Conservation (phyloP, 306 rosid species). For the Prinsepia uniflora region DNA sequence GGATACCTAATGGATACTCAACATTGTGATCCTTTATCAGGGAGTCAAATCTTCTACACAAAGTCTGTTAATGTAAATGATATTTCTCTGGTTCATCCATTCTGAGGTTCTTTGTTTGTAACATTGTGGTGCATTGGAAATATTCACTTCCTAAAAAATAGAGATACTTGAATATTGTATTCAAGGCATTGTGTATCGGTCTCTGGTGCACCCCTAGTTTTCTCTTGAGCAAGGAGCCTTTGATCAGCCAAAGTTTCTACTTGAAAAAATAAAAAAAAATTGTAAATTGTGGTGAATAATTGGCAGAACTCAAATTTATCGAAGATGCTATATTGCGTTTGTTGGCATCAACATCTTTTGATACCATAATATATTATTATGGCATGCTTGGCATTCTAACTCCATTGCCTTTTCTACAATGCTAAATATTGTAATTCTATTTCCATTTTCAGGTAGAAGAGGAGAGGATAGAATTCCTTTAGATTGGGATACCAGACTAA, state of each 20-base stretch:
- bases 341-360: not conserved
- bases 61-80: not conserved
- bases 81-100: not conserved
- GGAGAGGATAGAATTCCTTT: conserved; percentile 66
- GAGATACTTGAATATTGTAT: not conserved
- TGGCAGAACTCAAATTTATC: not conserved
- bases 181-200: not conserved
- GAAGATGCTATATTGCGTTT: not conserved
- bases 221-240: not conserved
- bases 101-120: conserved; percentile 3
- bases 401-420: not conserved
- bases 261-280: not conserved
- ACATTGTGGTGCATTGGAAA: not conserved
- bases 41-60: not conserved
- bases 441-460: conserved; percentile 58
- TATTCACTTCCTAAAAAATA: not conserved
- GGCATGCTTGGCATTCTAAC: not conserved
- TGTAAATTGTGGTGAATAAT: not conserved
- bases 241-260: not conserved
- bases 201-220: conserved; percentile 1
- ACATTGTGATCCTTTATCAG: not conserved
- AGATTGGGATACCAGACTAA: conserved; percentile 73
- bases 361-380: not conserved
- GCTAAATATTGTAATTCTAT: conserved; percentile 5
- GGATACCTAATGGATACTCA: not conserved